Percentiles rank a stretch among this genome's conserved stretches.
phyloP scores from a whole-genome alignment of 2,329 filamentous ascomycete species.

The Colletotrichum sp. region DNA sequence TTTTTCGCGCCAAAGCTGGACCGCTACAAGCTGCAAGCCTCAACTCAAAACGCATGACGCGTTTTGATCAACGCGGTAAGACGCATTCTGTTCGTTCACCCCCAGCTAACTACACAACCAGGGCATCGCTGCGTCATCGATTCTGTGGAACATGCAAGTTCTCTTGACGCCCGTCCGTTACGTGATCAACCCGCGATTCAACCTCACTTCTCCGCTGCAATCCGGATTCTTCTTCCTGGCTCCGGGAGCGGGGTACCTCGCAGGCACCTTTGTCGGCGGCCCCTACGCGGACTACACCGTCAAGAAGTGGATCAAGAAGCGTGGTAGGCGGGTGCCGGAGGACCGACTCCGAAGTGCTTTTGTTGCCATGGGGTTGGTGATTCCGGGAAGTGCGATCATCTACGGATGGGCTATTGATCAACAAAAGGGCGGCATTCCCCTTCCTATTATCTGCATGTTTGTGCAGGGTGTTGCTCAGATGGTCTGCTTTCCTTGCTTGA shows the following conservation, averaged over 20 bases:
- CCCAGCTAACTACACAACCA: neutral
- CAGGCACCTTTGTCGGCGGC: conserved; percentile 71
- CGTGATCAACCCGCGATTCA: conserved; percentile 73
- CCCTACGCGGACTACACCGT: conserved; percentile 71
- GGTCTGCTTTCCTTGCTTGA: conserved; percentile 72
- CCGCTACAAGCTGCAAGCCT: neutral
- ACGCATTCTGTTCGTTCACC: neutral
- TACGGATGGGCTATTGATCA: conserved; percentile 63
- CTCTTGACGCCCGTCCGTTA: conserved; percentile 73
- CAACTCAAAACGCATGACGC: neutral
- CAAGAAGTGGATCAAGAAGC: conserved; percentile 63
- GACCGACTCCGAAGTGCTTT: conserved; percentile 69
- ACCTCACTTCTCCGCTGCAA: conserved; percentile 66
- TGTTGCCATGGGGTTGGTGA: conserved; percentile 63
- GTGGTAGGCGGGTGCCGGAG: conserved; percentile 67
- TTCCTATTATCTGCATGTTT: conserved; percentile 72
- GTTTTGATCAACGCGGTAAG: neutral
- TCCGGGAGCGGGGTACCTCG: conserved; percentile 69
- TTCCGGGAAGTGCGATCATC: conserved; percentile 69
- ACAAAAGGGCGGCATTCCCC: conserved; percentile 43
- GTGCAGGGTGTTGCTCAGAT: conserved; percentile 71
- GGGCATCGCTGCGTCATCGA: conserved; percentile 58
- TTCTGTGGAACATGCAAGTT: conserved; percentile 77
- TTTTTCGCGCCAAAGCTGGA: neutral
- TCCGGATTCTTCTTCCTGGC: conserved; percentile 74